phyloP scores from a whole-genome alignment of 1,284 basidiomycete species.

The Trichosporon asahii region DNA sequence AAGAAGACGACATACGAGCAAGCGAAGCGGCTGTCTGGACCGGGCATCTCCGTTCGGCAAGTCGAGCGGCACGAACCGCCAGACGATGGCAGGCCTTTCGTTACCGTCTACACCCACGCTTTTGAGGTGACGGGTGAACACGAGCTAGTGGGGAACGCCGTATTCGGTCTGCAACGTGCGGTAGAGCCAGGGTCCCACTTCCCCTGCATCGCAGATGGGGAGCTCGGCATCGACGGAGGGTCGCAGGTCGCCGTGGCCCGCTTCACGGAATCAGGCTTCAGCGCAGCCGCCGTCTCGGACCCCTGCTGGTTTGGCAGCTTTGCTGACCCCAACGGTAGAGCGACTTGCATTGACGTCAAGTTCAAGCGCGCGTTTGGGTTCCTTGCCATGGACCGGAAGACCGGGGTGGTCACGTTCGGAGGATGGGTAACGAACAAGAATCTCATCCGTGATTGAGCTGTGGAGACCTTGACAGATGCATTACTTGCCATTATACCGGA shows the following conservation, averaged over 20 bases:
- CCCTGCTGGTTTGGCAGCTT: background rate
- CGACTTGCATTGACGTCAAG: background rate
- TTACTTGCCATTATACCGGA: background rate
- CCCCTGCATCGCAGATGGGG: background rate
- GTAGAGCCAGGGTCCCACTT: background rate
- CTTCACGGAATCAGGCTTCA: background rate
- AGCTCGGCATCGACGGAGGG: background rate
- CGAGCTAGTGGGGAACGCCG: background rate
- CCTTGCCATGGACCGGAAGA: background rate
- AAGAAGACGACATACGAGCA: background rate
- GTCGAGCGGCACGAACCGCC: background rate
- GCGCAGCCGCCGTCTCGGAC: background rate
- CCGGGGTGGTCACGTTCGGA: background rate
- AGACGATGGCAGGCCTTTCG: background rate
- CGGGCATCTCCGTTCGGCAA: background rate
- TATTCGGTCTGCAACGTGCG: background rate
- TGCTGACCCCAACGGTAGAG: background rate
- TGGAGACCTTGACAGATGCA: background rate
- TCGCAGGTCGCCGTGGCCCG: background rate
- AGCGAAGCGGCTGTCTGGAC: background rate
- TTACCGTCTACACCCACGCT: background rate
- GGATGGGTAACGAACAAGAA: background rate
- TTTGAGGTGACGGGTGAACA: background rate
- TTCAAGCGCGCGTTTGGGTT: background rate
- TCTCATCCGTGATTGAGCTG: background rate